These are phyloP conservation scores for Penicillium frequentans DNA, from an alignment of 2,329 filamentous ascomycete species.

Conservation along the genomic window DNA sequence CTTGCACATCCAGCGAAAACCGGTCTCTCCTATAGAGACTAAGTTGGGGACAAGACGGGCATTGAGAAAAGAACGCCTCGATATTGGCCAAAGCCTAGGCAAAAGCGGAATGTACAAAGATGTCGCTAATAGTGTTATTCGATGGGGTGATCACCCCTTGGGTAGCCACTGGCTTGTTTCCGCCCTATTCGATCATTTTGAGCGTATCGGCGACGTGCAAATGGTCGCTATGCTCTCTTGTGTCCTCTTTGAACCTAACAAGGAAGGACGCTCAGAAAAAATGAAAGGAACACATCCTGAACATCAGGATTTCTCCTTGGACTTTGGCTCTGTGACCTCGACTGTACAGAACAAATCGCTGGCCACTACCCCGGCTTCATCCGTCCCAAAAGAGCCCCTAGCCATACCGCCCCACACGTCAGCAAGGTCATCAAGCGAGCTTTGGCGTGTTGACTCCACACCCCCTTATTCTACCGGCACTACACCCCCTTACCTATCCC, in stretches of 20 bases:
- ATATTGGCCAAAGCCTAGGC: slow-evolving; percentile 45
- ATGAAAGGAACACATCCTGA: slow-evolving; percentile 38
- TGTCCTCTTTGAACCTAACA: slow-evolving; percentile 54
- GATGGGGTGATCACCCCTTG: slow-evolving; percentile 60
- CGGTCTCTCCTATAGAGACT: slow-evolving; percentile 62
- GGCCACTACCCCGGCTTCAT: slow-evolving; percentile 35
- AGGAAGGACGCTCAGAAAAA: slow-evolving; percentile 36
- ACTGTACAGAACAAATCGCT: slow-evolving; percentile 45
- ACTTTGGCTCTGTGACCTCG: slow-evolving; percentile 47
- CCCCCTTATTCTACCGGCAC: slow-evolving; percentile 55
- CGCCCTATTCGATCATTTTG: slow-evolving; percentile 60
- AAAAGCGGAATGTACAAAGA: slow-evolving; percentile 36
- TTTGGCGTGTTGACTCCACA: slow-evolving; percentile 51
- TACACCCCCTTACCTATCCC: slow-evolving; percentile 51
- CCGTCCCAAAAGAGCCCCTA: slow-evolving; percentile 34
- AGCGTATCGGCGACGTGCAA: slow-evolving; percentile 61
- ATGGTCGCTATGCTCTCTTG: slow-evolving; percentile 67
- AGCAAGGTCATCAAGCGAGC: slow-evolving; percentile 52
- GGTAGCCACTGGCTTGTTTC: slow-evolving; percentile 58
- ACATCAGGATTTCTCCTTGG: slow-evolving; percentile 47
- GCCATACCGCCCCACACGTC: slow-evolving; percentile 45
- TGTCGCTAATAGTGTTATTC: slow-evolving; percentile 46
- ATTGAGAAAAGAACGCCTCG: slow-evolving; percentile 38
- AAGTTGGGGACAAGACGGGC: slow-evolving; percentile 60
- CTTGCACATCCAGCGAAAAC: slow-evolving; percentile 71